Evolutionary conservation across 1,139 yeast species (phyloP), one percentile per base, ranked within the genome.

Genomic region (Protomyces gravidus): DNA sequence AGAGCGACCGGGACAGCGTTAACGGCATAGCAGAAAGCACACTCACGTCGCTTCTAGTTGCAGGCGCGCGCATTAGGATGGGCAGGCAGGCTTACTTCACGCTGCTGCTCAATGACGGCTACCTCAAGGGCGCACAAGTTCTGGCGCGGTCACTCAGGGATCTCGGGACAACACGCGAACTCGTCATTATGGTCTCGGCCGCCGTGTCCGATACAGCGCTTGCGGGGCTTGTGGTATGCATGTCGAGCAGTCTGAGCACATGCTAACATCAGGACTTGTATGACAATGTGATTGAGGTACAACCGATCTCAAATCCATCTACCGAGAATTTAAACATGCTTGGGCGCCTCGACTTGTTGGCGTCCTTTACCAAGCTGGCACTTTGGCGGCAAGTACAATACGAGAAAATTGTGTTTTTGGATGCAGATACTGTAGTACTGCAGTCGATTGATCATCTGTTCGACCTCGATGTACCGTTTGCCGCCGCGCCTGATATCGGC

Each of bases 401-500:
- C 70, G 80, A 80, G 17, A 80, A 78, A 64, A 74, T 90, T 1
- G 77, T 89, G 55, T 90, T 86, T 68, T 72, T 92, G 64, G 97
- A 90, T 71, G 83, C 89, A 2, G 97, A 92, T 70, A 82, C 89
- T 2, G 75, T 89, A 56, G 89, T 95, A 0, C 62, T 83, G 27
- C 71, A 75, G 48, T 73, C 76, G 45, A 64, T 78, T 46, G 75
- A 74, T 67, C 67, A 72, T 58, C 66, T 83, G 65, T 74, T 80
- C 69, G 68, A 73, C 66, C 50, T 67, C 69, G 65, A 68, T 17
- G 68, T 72, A 27, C 39, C 40, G 3, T 56, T 62, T 49, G 67
- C 67, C 49, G 97, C 97, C 0, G 78, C 88, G n/a, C 94, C 97
- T 0, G 97, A 92, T 73, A 78, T 85, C 27, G 97, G 97, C 17